phyloP scores from a whole-genome alignment of 225 moss, liverwort and hornwort species.

The Asterella californica region DNA sequence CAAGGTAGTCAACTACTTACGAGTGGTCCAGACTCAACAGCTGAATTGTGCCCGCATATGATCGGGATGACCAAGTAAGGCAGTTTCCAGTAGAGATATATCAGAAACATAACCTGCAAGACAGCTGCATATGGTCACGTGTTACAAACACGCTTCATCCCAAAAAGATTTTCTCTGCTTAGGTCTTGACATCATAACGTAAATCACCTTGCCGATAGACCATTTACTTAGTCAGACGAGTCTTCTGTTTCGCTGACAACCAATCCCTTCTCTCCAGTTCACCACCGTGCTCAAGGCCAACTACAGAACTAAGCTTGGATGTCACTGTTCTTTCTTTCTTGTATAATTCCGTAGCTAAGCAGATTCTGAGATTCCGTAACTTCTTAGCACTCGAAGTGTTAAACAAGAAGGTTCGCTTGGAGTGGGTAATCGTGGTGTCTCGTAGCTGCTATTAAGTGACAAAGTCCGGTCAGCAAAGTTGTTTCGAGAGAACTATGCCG shows the following conservation, averaged over 20 bases:
- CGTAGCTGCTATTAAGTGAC: neutral
- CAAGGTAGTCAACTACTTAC: conserved; percentile 27
- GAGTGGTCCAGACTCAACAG: conserved; percentile 73
- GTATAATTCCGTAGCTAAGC: no score
- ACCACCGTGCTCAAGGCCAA: neutral
- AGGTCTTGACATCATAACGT: neutral
- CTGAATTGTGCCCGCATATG: conserved; percentile 36
- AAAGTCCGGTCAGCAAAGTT: neutral
- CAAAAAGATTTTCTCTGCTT: neutral
- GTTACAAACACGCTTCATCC: neutral
- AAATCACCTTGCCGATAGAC: neutral
- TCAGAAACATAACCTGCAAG: conserved; percentile 65
- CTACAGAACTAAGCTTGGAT: neutral
- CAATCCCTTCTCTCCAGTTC: neutral
- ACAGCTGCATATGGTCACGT: conserved; percentile 47
- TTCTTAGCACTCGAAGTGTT: no score
- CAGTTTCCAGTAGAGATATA: conserved; percentile 56
- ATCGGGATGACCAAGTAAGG: conserved; percentile 52
- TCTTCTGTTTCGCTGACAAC: neutral
- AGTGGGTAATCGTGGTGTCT: neutral
- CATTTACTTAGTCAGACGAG: neutral
- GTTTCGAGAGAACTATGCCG: no score
- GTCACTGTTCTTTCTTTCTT: neutral
- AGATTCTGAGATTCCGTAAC: no score
- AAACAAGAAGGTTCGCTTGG: neutral